A percentile compares a stretch with the other conserved stretches of the same genome.
Evolutionary conservation across 805 yeast genomes (phyloP).

Genomic region (Suhomyces sp.): DNA sequence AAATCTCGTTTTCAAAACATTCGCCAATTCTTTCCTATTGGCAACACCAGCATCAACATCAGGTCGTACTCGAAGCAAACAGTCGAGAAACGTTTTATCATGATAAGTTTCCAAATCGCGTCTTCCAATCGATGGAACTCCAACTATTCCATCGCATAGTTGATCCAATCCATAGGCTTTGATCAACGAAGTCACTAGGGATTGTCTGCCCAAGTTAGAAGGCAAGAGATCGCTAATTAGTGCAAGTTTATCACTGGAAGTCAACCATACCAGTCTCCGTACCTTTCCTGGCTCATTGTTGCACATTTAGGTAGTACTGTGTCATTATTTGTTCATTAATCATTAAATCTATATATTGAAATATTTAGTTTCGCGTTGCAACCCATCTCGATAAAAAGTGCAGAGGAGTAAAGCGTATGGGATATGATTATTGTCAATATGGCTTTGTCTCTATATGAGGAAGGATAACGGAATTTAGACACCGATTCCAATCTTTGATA

Average conservation of each 20-base stretch:
- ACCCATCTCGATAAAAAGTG: no score
- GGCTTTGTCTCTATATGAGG: slow-evolving; percentile 9
- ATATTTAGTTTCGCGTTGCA: no score
- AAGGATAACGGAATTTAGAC: slow-evolving; percentile 1
- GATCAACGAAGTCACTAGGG: slow-evolving; percentile 43
- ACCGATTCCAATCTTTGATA: slow-evolving; percentile 19
- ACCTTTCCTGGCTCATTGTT: no score
- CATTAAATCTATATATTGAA: no score
- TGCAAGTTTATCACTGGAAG: slow-evolving; percentile 18
- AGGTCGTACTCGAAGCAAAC: slow-evolving; percentile 31
- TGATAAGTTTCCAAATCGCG: slow-evolving; percentile 52
- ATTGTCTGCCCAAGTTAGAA: slow-evolving; percentile 51
- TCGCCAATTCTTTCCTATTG: neutral
- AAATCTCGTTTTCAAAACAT: neutral
- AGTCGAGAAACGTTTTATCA: slow-evolving; percentile 40
- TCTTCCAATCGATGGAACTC: slow-evolving; percentile 24
- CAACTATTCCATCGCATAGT: slow-evolving; percentile 22
- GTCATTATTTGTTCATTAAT: no score
- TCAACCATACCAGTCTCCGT: slow-evolving; percentile 20
- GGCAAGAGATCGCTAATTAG: slow-evolving; percentile 46
- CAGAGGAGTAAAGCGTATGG: no score
- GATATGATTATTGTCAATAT: no score
- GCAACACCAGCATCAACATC: slow-evolving; percentile 9
- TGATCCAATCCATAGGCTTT: slow-evolving; percentile 38
- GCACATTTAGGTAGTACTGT: no score